Base-by-base conservation (phyloP, 345 rosid genomes). In the Hypericum androsaemum region DNA sequence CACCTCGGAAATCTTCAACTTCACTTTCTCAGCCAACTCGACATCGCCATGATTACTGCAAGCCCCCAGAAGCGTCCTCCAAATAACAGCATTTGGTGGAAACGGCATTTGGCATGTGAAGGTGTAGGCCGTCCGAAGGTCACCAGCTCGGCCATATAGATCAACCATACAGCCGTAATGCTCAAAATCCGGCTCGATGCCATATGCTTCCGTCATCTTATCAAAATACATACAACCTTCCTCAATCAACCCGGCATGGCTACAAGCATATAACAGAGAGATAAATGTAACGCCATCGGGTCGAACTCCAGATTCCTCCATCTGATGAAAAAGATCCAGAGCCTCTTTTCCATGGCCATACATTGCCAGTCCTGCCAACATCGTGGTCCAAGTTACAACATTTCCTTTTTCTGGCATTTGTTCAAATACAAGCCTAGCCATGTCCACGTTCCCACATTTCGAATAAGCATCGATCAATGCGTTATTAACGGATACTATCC, bases 51-150 rank as follows among this genome's bases (percentile, higher is more conserved):
- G 95, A 60, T 87, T 79, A 65, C 92, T 76, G 72, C 95, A 87
- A 3, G 96, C 80, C 48, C 98, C 94, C 7, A 87, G 89, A 59
- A 90, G 86, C 3, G 98, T 76, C 50, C 95, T 86, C 98, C 96
- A 90, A 67, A 90, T 90, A 63, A 77, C 66, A 38, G 84, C 86
- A 39, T 83, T 87, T 0, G 95, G 92, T 50, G 78, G 82, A 43
- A 63, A 70, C 59, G 88, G 75, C 92, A 89, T 84, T 11, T 75
- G 85, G 46, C 64, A 77, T 12, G 81, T 71, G 38, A 90, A 69
- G 67, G 72, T 75, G 60, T 77, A 80, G 14, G 98, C 98, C 68
- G 80, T 92, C 38, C 76, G 80, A 63, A 90, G 67, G 73, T 76
- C 70, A 65, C 84, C 87, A n/a, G 96, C 89, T 52, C 98, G 81